Base-by-base conservation (phyloP, 139 green algal species). In the Auxenochlorella pyrenoidosa region DNA sequence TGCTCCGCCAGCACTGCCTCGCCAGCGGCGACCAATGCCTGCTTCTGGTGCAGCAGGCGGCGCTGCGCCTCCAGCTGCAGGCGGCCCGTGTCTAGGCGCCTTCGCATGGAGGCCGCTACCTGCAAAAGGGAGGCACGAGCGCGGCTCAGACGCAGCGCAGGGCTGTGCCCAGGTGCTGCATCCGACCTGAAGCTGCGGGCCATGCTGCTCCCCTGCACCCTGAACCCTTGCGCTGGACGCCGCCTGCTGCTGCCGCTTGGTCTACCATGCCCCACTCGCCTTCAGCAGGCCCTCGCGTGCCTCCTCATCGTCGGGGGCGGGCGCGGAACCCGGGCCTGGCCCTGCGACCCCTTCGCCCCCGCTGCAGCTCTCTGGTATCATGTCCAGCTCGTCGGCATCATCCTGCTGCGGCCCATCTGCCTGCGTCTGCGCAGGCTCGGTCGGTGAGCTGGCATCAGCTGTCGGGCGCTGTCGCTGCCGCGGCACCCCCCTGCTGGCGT, bases 11-110 rank as follows among this genome's bases (percentile, higher is more conserved):
- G 83, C 72, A 87, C 72, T 1, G 38, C 71, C 6, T 81, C 51
- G 0, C 68, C 83, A 2, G 18, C 1, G 10, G 34, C 68, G 24
- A 76, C 16, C 6, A 82, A 30, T 22, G 24, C 34, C 54, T 82
- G 71, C 54, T 87, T 87, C 83, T 87, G 83, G 21, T 66, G 71
- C 13, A 34, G 44, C 71, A 87, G 83, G n/a, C 38, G 54, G 24
- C 32, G 71, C 36, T 47, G 24, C 26, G 34, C 24, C 71, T 63
- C 44, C 72, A 87, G 71, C 83, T 87, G 83, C 70, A 82, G 26
- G 30, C 32, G 68, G 12, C 82, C 82, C 1, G 43, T 70, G 26
- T 87, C 82, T 44, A 87, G 44, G 13, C 82, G 82, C 21, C 66
- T 44, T 22, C 47, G 68, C 66, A 87, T 63, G 18, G 68, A 87